phyloP scores from a whole-genome alignment of 1,284 basidiomycete genomes.

The Ganoderma lingzhi region DNA sequence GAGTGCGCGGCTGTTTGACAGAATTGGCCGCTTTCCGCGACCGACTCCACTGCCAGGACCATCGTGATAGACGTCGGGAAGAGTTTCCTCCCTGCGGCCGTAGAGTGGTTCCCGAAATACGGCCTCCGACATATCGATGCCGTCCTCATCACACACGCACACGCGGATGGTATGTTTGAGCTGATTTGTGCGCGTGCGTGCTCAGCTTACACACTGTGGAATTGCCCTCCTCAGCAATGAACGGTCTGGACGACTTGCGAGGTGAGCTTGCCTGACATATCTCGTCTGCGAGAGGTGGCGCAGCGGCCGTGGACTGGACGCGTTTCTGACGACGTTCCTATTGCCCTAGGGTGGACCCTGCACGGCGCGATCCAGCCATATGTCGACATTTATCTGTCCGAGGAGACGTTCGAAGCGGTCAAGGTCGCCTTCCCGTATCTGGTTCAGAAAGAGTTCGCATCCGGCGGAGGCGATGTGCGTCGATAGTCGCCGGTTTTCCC shows the following conservation, averaged over 20 bases:
- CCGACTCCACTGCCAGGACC: slow-evolving; percentile 50
- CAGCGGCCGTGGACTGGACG: neutral
- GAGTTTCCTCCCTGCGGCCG: slow-evolving; percentile 77
- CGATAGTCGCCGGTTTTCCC: slow-evolving; percentile 10
- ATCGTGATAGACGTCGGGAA: slow-evolving; percentile 86
- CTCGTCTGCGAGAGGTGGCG: neutral
- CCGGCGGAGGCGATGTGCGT: slow-evolving; percentile 80
- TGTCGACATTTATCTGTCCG: slow-evolving; percentile 78
- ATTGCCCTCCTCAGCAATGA: slow-evolving; percentile 64
- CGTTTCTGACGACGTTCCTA: slow-evolving; percentile 10
- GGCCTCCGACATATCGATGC: slow-evolving; percentile 79
- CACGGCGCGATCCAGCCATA: slow-evolving; percentile 68
- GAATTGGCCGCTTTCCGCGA: neutral
- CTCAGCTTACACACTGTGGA: slow-evolving; percentile 18
- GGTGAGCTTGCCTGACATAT: slow-evolving; percentile 49
- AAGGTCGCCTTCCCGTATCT: slow-evolving; percentile 80
- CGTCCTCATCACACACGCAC: slow-evolving; percentile 80
- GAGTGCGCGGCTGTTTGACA: neutral
- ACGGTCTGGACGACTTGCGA: slow-evolving; percentile 84
- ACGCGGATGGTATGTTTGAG: slow-evolving; percentile 70
- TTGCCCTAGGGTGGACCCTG: slow-evolving; percentile 76
- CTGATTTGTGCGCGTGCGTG: neutral
- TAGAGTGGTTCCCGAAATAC: slow-evolving; percentile 85
- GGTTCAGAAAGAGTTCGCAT: slow-evolving; percentile 76
- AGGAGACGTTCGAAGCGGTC: slow-evolving; percentile 70